These are phyloP conservation scores for Podila epigama DNA, from an alignment of 192 early-diverging fungal genomes.

Conservation along the genomic window DNA sequence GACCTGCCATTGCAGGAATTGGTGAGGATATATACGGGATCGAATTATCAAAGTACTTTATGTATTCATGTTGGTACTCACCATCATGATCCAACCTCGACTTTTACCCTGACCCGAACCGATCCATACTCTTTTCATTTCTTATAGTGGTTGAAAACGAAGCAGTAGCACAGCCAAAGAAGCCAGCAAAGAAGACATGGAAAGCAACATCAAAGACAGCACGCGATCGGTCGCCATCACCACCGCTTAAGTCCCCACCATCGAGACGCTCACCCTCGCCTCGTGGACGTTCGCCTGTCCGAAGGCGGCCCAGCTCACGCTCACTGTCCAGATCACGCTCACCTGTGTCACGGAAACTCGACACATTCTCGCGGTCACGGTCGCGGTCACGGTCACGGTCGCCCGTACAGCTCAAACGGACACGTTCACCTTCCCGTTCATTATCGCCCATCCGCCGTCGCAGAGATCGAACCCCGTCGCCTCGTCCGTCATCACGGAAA, in stretches of 20 bases:
- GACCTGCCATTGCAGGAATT: conserved; percentile 41
- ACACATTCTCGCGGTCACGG: not conserved
- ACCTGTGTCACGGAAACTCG: not conserved
- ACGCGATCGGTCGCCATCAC: conserved; percentile 14
- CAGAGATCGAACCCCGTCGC: too few relatives aligned
- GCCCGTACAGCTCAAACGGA: conserved; percentile 19
- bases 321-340: conserved; percentile 16
- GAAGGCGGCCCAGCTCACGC: conserved; percentile 6
- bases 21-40: conserved; percentile 27
- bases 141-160: conserved; percentile 33
- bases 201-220: conserved; percentile 1
- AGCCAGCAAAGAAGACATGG: conserved; percentile 12
- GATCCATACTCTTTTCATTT: not conserved
- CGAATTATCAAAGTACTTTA: not conserved
- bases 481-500: not conserved
- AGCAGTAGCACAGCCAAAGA: conserved; percentile 11
- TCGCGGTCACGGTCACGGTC: conserved; percentile 19
- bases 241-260: not conserved
- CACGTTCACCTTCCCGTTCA: conserved; percentile 20
- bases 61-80: too few relatives aligned
- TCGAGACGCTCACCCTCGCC: conserved; percentile 1
- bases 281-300: not conserved
- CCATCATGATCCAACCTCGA: not conserved
- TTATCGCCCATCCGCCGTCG: conserved; percentile 8
- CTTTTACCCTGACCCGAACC: not conserved